phyloP scores from a whole-genome alignment of 768 basidiomycete genomes.

The Lactifluus piperatus region DNA sequence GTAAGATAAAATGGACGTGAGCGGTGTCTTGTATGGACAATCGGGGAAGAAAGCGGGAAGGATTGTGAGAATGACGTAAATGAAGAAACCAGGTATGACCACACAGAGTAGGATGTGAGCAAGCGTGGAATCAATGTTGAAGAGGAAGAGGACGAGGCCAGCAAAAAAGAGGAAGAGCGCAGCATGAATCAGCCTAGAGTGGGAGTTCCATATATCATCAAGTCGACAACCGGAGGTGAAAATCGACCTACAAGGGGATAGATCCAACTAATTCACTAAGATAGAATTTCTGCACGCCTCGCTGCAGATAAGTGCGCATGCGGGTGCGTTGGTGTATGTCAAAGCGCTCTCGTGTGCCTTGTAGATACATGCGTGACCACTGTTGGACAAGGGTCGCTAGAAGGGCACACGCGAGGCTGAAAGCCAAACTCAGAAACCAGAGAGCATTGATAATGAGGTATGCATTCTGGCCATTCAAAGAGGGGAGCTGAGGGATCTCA shows the following conservation, averaged over 20 bases:
- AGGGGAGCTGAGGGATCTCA: neutral
- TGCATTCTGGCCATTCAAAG: neutral
- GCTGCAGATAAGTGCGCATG: conserved; percentile 12
- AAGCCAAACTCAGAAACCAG: conserved; percentile 18
- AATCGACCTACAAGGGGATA: conserved; percentile 1
- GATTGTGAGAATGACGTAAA: conserved; percentile 5
- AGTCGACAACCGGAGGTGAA: neutral
- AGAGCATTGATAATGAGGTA: conserved; percentile 12
- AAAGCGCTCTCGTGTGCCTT: conserved; percentile 4
- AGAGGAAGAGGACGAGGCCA: conserved; percentile 11
- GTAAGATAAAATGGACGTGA: conserved; percentile 7
- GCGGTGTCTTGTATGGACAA: conserved; percentile 12
- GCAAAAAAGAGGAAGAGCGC: conserved; percentile 12
- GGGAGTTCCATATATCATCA: neutral
- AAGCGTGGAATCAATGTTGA: neutral
- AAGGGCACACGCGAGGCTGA: conserved; percentile 14
- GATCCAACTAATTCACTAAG: conserved; percentile 6
- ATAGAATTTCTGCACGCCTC: conserved; percentile 10
- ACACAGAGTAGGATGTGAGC: conserved; percentile 2
- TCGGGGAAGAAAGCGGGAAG: conserved; percentile 11
- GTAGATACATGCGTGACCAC: conserved; percentile 18
- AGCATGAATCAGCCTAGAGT: conserved; percentile 9
- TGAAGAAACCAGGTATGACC: neutral
- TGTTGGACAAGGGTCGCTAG: conserved; percentile 17
- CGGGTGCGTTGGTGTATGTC: conserved; percentile 6